A percentile compares a stretch with the other conserved stretches of the same genome.
Conservation (phyloP, 2,329 filamentous ascomycete species). For the Colletotrichum horii region DNA sequence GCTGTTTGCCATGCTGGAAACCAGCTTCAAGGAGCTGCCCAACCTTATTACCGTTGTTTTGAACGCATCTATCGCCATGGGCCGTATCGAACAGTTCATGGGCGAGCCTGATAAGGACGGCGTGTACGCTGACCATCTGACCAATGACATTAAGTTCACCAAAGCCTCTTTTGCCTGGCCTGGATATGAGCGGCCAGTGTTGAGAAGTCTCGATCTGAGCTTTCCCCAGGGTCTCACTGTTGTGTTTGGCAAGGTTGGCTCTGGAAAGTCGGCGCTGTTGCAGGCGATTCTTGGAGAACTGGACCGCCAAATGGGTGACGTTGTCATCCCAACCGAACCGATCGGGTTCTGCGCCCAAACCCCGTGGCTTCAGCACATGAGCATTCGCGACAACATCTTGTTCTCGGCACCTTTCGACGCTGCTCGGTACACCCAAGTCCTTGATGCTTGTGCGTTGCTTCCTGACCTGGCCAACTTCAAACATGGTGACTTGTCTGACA, state of each 20-base stretch:
- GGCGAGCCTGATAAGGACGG: slow-evolving; percentile 77
- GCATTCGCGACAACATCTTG: slow-evolving; percentile 68
- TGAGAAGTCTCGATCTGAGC: slow-evolving; percentile 50
- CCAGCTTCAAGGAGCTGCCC: slow-evolving; percentile 76
- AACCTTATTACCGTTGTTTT: slow-evolving; percentile 76
- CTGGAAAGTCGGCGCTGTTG: slow-evolving; percentile 66
- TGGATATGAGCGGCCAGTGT: slow-evolving; percentile 60
- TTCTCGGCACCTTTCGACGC: slow-evolving; percentile 64
- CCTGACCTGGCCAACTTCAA: slow-evolving; percentile 62
- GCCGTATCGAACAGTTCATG: slow-evolving; percentile 87
- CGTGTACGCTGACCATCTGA: slow-evolving; percentile 39
- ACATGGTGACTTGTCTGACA: slow-evolving; percentile 61
- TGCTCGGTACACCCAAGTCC: slow-evolving; percentile 60
- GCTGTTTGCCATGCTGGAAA: slow-evolving; percentile 78
- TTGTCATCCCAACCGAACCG: slow-evolving; percentile 52
- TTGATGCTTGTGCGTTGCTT: slow-evolving; percentile 65
- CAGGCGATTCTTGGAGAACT: slow-evolving; percentile 67
- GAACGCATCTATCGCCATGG: slow-evolving; percentile 83
- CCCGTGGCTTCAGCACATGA: slow-evolving; percentile 71
- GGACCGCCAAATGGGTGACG: slow-evolving; percentile 64
- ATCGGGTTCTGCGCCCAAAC: slow-evolving; percentile 64
- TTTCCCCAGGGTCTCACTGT: slow-evolving; percentile 59
- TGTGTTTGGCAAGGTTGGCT: slow-evolving; percentile 63
- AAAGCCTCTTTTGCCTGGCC: slow-evolving; percentile 83
- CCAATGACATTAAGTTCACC: slow-evolving; percentile 56